A percentile compares a stretch with the other conserved stretches of the same genome.
Conservation (phyloP, 768 basidiomycete genomes). For the Cystofilobasidium capitatum region DNA sequence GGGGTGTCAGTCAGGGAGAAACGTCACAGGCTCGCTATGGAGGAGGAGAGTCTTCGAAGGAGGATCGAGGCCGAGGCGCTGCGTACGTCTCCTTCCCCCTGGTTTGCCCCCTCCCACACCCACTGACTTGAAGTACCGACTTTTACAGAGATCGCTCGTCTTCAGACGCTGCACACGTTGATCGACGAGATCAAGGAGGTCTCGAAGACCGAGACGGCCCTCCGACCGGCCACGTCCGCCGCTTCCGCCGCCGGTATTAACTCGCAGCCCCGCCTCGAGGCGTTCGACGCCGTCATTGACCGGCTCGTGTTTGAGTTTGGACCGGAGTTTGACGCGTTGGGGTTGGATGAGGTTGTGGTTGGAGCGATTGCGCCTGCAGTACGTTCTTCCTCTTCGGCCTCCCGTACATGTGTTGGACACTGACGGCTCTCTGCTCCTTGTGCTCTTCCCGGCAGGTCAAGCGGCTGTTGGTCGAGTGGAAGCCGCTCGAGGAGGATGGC, state of each 20-base stretch:
- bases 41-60: conserved; percentile 60
- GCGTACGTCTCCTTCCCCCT: conserved; percentile 40
- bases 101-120: not conserved
- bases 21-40: conserved; percentile 59
- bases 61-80: conserved; percentile 67
- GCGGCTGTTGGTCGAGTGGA: conserved; percentile 64
- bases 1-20: conserved; percentile 72
- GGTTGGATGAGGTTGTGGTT: conserved; percentile 83
- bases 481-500: conserved; percentile 52
- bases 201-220: conserved; percentile 52
- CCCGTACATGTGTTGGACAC: not conserved
- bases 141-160: conserved; percentile 58
- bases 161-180: conserved; percentile 67
- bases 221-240: conserved; percentile 51
- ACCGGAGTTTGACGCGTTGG: conserved; percentile 64
- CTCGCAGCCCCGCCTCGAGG: conserved; percentile 62
- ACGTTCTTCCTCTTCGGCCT: conserved; percentile 30
- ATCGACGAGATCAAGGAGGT: conserved; percentile 58
- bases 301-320: conserved; percentile 60
- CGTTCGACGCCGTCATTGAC: conserved; percentile 63
- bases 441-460: conserved; percentile 47
- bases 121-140: not conserved
- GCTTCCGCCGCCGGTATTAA: no score
- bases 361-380: conserved; percentile 77
- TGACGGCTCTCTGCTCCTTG: conserved; percentile 5